Conservation (phyloP, 345 rosid species). For the Eutrema heterophyllum region DNA sequence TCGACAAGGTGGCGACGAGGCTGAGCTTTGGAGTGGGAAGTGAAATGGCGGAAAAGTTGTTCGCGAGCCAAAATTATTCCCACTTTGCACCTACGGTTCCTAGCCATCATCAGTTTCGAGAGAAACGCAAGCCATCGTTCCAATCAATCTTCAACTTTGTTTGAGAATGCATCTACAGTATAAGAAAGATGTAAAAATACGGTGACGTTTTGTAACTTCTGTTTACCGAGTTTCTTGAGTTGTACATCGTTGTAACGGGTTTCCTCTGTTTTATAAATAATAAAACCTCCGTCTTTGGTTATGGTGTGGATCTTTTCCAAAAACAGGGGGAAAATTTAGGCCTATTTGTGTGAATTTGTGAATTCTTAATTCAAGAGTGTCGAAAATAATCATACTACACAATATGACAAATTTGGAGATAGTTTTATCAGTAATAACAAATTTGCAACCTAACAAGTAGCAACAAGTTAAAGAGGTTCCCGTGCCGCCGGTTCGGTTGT, state of each 20-base stretch:
- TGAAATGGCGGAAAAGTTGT: constrained; percentile 16
- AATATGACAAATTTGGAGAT: too few species aligned
- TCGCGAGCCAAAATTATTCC: constrained; percentile 29
- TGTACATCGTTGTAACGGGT: background rate
- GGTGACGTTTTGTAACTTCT: background rate
- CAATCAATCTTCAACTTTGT: constrained; percentile 19
- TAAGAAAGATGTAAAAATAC: background rate
- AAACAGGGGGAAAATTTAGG: background rate
- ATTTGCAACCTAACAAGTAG: too few species aligned
- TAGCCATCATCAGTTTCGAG: constrained; percentile 1
- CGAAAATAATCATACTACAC: too few species aligned
- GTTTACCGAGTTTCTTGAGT: constrained; percentile 10
- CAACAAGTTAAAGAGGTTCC: too few species aligned
- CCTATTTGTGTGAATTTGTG: too few species aligned
- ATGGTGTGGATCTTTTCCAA: background rate
- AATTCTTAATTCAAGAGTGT: too few species aligned
- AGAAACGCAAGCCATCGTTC: constrained; percentile 5
- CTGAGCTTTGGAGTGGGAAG: constrained; percentile 17
- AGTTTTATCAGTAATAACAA: too few species aligned
- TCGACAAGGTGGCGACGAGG: constrained; percentile 15
- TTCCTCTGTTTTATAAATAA: constrained; percentile 20
- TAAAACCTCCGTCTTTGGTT: background rate
- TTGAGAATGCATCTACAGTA: background rate
- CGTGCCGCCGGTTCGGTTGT: too few species aligned
- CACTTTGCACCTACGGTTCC: constrained; percentile 18